phyloP scores from a whole-genome alignment of 2,329 filamentous ascomycete genomes.

The Penicillium sp. region DNA sequence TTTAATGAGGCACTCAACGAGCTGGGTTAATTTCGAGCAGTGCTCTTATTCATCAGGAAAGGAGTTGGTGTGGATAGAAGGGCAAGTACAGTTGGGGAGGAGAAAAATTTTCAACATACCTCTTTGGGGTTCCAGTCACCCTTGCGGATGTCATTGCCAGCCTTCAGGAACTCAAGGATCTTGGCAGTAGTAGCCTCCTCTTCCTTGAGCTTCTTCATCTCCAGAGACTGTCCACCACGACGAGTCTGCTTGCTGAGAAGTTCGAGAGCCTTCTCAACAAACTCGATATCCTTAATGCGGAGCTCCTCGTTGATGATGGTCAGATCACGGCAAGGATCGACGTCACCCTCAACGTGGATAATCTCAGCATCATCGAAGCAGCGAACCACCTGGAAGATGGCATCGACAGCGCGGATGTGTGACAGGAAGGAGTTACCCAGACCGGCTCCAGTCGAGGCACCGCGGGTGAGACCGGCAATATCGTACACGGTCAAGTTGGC shows the following conservation, averaged over 20 bases:
- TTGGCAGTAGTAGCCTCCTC: constrained; percentile 93
- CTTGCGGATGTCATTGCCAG: constrained; percentile 91
- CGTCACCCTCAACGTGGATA: constrained; percentile 98
- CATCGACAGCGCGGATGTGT: constrained; percentile 96
- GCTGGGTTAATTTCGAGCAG: constrained; percentile 94
- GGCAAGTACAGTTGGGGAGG: background rate
- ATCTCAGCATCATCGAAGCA: constrained; percentile 99
- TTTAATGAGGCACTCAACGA: constrained; percentile 82
- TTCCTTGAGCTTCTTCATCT: constrained; percentile 96
- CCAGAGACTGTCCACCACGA: constrained; percentile 88
- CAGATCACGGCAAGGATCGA: constrained; percentile 89
- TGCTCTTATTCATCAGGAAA: constrained; percentile 98
- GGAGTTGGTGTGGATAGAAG: constrained; percentile 13
- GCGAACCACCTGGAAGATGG: constrained; percentile 94
- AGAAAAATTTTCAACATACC: constrained; percentile 55
- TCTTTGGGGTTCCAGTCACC: constrained; percentile 88
- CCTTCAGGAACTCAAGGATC: constrained; percentile 76
- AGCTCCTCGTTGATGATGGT: constrained; percentile 97
- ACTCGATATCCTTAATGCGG: constrained; percentile 97
- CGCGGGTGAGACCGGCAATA: constrained; percentile 93
- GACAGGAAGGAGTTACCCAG: constrained; percentile 98
- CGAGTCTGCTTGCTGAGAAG: constrained; percentile 90
- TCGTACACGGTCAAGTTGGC: constrained; percentile 98
- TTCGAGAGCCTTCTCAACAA: constrained; percentile 92
- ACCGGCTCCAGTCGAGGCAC: constrained; percentile 94